Evolutionary conservation across 306 rosid genomes (phyloP).

Genomic region (Senna tora): DNA sequence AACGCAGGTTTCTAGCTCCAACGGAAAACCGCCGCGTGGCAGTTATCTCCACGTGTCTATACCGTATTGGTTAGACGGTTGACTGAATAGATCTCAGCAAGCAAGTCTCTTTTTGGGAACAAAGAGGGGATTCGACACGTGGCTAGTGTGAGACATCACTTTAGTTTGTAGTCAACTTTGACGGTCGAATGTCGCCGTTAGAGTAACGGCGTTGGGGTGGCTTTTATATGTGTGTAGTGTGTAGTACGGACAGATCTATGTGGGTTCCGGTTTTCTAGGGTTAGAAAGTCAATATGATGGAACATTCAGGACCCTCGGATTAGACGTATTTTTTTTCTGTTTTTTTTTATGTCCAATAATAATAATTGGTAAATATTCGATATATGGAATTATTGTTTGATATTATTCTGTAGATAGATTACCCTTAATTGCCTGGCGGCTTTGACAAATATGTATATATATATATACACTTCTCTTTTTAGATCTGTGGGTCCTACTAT

Average conservation of each 20-base stretch:
- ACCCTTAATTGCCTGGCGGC: not conserved
- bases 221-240: too few species aligned
- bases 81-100: not conserved
- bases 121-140: not conserved
- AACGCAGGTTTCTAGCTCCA: too few species aligned
- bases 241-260: not conserved
- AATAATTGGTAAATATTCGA: constrained; percentile 10
- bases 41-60: not conserved
- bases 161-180: not conserved
- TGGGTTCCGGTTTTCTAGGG: not conserved
- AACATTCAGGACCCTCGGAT: not conserved
- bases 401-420: not conserved
- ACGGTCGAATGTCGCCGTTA: not conserved
- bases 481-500: not conserved
- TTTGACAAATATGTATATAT: not conserved
- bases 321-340: too few species aligned
- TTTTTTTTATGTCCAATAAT: not conserved
- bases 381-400: not conserved
- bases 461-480: not conserved
- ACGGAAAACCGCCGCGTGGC: not conserved
- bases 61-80: not conserved
- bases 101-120: not conserved
- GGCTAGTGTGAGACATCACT: not conserved
- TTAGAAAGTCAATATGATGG: not conserved
- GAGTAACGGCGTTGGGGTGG: not conserved